phyloP scores from a whole-genome alignment of 192 early-diverging fungal genomes.

The Coemansia sp. region DNA sequence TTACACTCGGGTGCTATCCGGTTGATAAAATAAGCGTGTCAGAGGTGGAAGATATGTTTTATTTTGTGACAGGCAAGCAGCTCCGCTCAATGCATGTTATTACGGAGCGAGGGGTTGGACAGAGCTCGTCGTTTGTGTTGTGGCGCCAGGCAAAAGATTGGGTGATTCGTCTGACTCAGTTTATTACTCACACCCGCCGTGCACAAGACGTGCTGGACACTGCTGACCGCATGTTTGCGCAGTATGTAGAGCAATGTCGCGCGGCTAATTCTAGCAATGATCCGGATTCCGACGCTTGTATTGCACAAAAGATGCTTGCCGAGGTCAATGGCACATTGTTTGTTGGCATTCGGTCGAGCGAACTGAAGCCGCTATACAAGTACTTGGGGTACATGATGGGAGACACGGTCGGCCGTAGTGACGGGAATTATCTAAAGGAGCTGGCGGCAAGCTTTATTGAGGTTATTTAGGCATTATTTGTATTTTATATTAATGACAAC shows the following conservation, averaged over 20 bases:
- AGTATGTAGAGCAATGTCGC: conserved; percentile 14
- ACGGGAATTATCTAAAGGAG: conserved; percentile 8
- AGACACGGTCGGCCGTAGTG: background rate
- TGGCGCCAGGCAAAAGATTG: conserved; percentile 10
- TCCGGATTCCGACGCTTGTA: conserved; percentile 6
- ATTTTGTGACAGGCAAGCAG: background rate
- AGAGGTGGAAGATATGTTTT: conserved; percentile 16
- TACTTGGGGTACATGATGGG: conserved; percentile 25
- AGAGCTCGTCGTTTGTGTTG: background rate
- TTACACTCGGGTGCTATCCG: conserved; percentile 13
- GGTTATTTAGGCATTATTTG: background rate
- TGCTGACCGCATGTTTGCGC: conserved; percentile 12
- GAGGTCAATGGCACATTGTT: conserved; percentile 18
- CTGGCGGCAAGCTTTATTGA: conserved; percentile 24
- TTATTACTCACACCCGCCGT: background rate
- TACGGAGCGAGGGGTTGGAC: conserved; percentile 7
- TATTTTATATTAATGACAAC: background rate
- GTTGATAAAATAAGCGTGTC: background rate
- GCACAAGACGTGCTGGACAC: conserved; percentile 11
- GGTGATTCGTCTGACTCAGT: conserved; percentile 11
- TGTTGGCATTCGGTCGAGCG: conserved; percentile 29
- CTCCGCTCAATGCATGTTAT: conserved; percentile 7
- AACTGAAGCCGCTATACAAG: conserved; percentile 28
- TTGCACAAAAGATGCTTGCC: conserved; percentile 22
- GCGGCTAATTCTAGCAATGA: background rate